A percentile compares a stretch with the other conserved stretches of the same genome.
Evolutionary conservation across 257 asterid species (phyloP).

Genomic region (Solanum virginianum): DNA sequence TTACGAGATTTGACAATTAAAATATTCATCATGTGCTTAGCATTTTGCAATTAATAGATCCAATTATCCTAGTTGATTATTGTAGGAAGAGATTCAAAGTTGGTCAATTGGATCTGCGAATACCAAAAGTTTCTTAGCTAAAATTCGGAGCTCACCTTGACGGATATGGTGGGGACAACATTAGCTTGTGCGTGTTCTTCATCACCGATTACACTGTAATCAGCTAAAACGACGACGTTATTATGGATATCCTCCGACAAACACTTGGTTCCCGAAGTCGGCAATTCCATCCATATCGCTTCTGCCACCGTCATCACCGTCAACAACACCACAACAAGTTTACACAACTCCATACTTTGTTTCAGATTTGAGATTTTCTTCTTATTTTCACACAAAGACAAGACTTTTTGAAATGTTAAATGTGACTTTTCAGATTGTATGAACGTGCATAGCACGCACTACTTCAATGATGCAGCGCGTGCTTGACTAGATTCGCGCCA

Average conservation of each 20-base stretch:
- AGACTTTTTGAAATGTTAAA: not conserved
- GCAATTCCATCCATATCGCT: constrained; percentile 67
- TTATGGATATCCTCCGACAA: constrained; percentile 58
- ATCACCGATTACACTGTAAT: constrained; percentile 53
- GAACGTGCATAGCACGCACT: not conserved
- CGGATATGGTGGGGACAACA: constrained; percentile 45
- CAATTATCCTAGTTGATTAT: not conserved
- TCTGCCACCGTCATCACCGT: constrained; percentile 24
- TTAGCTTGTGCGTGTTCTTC: constrained; percentile 26
- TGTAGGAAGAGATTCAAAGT: not conserved
- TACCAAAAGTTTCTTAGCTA: not conserved
- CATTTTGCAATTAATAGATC: not conserved
- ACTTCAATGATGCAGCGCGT: not conserved
- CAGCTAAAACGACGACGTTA: constrained; percentile 68
- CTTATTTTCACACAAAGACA: not conserved
- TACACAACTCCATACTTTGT: not conserved
- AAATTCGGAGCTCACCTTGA: constrained; percentile 35
- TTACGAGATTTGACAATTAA: not conserved
- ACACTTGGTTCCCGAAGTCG: constrained; percentile 65
- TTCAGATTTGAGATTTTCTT: not conserved
- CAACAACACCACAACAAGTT: constrained; percentile 4
- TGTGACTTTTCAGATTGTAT: not conserved
- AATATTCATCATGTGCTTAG: not conserved
- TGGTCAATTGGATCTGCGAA: not conserved
- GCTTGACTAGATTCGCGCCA: not conserved